A percentile compares a stretch with the other conserved stretches of the same genome.
These are phyloP conservation scores for Nicotiana tomentosiformis DNA, from an alignment of 257 asterid species.

Conservation along the genomic window DNA sequence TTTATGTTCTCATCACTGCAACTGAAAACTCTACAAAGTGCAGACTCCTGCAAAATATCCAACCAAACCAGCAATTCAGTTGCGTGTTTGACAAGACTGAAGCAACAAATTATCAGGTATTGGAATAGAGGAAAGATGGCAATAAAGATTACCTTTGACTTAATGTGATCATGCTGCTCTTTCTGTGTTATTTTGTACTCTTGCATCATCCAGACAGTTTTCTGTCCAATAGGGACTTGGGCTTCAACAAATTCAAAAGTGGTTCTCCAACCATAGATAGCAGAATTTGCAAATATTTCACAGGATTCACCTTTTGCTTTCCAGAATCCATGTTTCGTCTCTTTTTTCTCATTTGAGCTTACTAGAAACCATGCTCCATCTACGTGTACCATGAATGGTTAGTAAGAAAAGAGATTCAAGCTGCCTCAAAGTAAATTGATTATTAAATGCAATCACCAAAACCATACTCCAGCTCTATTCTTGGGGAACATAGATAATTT, in stretches of 20 bases:
- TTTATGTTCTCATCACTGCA: slow-evolving; percentile 12
- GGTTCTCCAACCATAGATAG: slow-evolving; percentile 50
- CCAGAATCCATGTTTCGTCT: slow-evolving; percentile 48
- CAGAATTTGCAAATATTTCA: slow-evolving; percentile 35
- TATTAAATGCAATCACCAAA: background rate
- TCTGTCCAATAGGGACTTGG: slow-evolving; percentile 22
- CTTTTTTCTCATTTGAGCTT: slow-evolving; percentile 25
- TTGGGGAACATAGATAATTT: background rate
- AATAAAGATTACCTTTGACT: slow-evolving; percentile 36
- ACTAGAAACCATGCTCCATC: slow-evolving; percentile 54
- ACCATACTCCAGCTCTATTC: background rate
- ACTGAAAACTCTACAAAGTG: slow-evolving; percentile 48
- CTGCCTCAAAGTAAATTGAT: background rate
- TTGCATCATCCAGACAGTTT: slow-evolving; percentile 55
- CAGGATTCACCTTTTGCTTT: slow-evolving; percentile 36
- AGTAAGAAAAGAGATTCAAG: background rate
- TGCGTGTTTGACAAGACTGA: slow-evolving; percentile 20
- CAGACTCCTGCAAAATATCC: slow-evolving; percentile 48
- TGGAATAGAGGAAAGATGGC: background rate
- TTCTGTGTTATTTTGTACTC: slow-evolving; percentile 39
- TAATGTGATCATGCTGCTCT: slow-evolving; percentile 15
- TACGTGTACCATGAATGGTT: slow-evolving; percentile 23
- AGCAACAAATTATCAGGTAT: background rate
- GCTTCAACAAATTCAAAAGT: slow-evolving; percentile 45
- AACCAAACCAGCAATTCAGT: slow-evolving; percentile 30